Evolutionary conservation across 768 basidiomycete genomes (phyloP), one percentile per base, ranked within the genome.

Genomic region (Gyrodon lividus): DNA sequence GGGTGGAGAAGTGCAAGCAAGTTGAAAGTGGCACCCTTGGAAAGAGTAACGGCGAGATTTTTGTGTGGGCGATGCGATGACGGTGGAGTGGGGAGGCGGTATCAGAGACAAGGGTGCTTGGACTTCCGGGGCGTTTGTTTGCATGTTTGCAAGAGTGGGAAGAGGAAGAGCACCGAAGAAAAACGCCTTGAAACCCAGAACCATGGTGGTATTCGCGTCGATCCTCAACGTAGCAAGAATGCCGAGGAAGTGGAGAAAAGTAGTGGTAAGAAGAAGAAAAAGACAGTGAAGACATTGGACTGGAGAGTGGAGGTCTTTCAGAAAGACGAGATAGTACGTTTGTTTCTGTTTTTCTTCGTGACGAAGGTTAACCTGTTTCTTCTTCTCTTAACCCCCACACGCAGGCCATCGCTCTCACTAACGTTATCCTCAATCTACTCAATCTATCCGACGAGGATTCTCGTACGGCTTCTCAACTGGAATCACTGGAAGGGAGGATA

Each of bases 301-400:
- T 89, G 85, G 84, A 70, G 59, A 23, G 72, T 78, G 0, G 66
- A 71, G 2, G 63, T 74, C 13, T 89, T 89, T 52, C 69, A 72
- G n/a, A 79, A 74, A 48, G 86, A 89, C 61, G 71, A 72, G 14
- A 80, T 78, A 75, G 87, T 81, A 52, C 12, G 61, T 53, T 37
- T 24, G 9, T 20, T 48, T 34, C 19, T 16, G 17, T n/a, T 19
- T 7, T 24, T 35, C 10, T 6, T 30, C 51, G 16, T 2, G 24
- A 19, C 12, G 16, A 33, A 48, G 39, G 17, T 28, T 46, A 3
- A 54, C 19, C 2, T 10, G 2, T 14, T 30, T 43, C 12, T 16
- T 24, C 9, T 16, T 19, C 19, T 20, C 12, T 16, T 6, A 30
- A 14, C 24, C 19, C 13, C 24, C 31, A 22, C 51, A 24, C 35